Percentiles rank a stretch among this genome's conserved stretches.
These are phyloP conservation scores for Anthoceros angustus DNA, from an alignment of 225 moss, liverwort and hornwort genomes.

Conservation along the genomic window DNA sequence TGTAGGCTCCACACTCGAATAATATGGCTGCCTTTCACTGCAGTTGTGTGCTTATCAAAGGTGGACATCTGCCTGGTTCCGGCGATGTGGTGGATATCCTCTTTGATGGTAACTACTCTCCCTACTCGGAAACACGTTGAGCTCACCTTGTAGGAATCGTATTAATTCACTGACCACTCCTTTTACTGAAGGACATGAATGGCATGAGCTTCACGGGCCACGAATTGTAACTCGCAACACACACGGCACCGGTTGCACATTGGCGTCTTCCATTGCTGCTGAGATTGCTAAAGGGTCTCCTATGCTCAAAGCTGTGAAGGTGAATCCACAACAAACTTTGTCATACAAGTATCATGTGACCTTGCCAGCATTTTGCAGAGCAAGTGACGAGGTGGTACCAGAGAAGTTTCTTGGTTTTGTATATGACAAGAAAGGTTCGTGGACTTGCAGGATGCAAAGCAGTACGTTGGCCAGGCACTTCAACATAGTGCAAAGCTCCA, in stretches of 20 bases:
- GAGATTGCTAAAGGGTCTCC: constrained; percentile 78
- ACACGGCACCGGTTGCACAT: constrained; percentile 91
- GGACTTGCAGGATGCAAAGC: constrained; percentile 57
- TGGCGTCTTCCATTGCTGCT: constrained; percentile 87
- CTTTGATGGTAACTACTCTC: constrained; percentile 48
- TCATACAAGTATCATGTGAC: not conserved
- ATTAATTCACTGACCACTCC: not conserved
- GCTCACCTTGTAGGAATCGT: not conserved
- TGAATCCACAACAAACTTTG: constrained; percentile 10
- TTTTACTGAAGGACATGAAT: constrained; percentile 44
- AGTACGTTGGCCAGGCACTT: constrained; percentile 44
- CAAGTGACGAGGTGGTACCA: not conserved
- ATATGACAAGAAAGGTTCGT: not conserved
- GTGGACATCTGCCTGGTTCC: constrained; percentile 65
- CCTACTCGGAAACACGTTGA: not conserved
- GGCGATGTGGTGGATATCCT: constrained; percentile 60
- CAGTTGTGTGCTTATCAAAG: constrained; percentile 89
- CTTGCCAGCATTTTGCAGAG: not conserved
- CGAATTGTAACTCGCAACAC: constrained; percentile 74
- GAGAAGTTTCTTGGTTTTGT: too few species aligned
- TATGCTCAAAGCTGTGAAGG: constrained; percentile 64
- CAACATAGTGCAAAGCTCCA: constrained; percentile 42
- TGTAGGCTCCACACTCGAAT: not conserved
- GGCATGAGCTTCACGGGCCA: constrained; percentile 58
- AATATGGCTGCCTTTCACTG: not conserved